A percentile compares a stretch with the other conserved stretches of the same genome.
Evolutionary conservation across 805 yeast genomes (phyloP).

Genomic region (Candida pini): DNA sequence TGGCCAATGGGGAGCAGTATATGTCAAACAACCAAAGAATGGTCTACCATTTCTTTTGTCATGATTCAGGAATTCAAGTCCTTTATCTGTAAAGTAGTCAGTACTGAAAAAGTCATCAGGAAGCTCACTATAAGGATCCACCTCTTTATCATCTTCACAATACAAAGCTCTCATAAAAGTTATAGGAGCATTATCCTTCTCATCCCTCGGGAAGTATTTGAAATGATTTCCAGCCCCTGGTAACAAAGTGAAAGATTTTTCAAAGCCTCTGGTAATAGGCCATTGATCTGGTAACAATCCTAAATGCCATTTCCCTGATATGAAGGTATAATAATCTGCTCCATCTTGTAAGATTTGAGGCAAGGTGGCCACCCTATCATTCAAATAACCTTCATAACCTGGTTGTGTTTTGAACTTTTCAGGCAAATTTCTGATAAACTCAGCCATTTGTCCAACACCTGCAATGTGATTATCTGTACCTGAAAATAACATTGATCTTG

Average conservation of each 20-base stretch:
- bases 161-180: constrained; percentile 36
- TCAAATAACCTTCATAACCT: constrained; percentile 52
- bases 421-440: constrained; percentile 34
- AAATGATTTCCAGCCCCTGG: constrained; percentile 58
- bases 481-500: constrained; percentile 53
- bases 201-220: constrained; percentile 37
- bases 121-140: constrained; percentile 31
- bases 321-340: constrained; percentile 42
- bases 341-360: constrained; percentile 44
- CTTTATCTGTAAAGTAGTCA: constrained; percentile 38
- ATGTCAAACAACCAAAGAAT: constrained; percentile 48
- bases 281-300: constrained; percentile 43
- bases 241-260: constrained; percentile 41
- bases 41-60: constrained; percentile 39
- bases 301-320: constrained; percentile 60
- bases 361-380: constrained; percentile 45
- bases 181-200: constrained; percentile 17
- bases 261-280: constrained; percentile 47
- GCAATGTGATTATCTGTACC: constrained; percentile 62
- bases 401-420: constrained; percentile 38
- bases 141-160: constrained; percentile 32
- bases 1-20: constrained; percentile 68
- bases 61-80: constrained; percentile 31
- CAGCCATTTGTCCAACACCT: constrained; percentile 55
- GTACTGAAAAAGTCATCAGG: constrained; percentile 47